A percentile compares a stretch with the other conserved stretches of the same genome.
Evolutionary conservation across 345 rosid species (phyloP).

Genomic region (Triadica sebifera): DNA sequence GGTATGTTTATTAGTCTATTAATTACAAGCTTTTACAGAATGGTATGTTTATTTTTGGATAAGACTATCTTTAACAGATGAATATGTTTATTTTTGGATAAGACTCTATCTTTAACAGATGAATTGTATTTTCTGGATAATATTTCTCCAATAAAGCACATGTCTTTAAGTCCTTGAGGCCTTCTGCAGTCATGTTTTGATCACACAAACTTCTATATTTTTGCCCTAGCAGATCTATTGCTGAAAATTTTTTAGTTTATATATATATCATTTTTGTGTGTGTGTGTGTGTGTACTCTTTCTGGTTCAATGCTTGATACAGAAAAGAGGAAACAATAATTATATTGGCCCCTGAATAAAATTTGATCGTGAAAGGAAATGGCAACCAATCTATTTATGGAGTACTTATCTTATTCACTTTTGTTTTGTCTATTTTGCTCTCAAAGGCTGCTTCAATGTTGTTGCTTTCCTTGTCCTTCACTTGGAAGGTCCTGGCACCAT

Average conservation of each 20-base stretch:
- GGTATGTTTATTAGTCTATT: too few species aligned
- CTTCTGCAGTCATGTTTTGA: too few species aligned
- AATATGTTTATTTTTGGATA: constrained; percentile 20
- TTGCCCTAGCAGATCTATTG: not conserved
- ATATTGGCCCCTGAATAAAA: not conserved
- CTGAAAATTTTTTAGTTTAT: not conserved
- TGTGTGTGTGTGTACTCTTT: not conserved
- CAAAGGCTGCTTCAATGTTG: constrained; percentile 88
- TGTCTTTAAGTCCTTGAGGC: too few species aligned
- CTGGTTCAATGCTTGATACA: not conserved
- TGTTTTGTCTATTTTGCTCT: not conserved
- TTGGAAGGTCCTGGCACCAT: constrained; percentile 88
- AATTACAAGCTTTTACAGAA: too few species aligned
- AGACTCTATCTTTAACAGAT: not conserved
- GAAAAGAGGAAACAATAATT: not conserved
- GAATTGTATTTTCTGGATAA: not conserved
- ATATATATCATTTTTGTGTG: not conserved
- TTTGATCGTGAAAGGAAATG: not conserved
- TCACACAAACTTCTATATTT: not conserved
- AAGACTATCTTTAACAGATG: too few species aligned
- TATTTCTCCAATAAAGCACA: constrained; percentile 1
- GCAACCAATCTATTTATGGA: not conserved
- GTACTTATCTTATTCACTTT: constrained; percentile 3
- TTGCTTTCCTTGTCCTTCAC: constrained; percentile 89
- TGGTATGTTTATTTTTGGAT: too few species aligned